Percentiles rank a stretch among this genome's conserved stretches.
Conservation (phyloP, 2,329 filamentous ascomycete genomes). For the Calonectria fujianensis region DNA sequence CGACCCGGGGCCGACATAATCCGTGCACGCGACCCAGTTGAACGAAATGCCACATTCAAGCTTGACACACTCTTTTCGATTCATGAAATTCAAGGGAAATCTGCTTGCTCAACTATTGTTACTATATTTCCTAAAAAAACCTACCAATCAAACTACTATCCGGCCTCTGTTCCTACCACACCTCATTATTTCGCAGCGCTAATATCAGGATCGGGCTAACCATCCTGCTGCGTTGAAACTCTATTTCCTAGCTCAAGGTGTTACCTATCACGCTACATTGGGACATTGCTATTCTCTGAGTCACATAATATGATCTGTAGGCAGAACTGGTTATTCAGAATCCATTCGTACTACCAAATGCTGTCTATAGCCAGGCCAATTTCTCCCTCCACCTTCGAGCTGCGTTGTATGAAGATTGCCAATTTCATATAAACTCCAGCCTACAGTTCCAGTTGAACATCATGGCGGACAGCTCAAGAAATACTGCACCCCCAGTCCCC, state of each 20-base stretch:
- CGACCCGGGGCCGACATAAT: slow-evolving; percentile 30
- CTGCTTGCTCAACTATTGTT: not conserved
- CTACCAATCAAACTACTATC: not conserved
- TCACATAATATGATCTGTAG: not conserved
- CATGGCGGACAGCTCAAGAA: not conserved
- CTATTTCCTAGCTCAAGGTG: not conserved
- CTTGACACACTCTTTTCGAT: not conserved
- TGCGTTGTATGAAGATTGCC: not conserved
- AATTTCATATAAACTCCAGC: not conserved
- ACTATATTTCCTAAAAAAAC: not conserved
- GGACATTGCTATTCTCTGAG: not conserved
- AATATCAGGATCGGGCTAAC: not conserved
- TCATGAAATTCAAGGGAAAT: not conserved
- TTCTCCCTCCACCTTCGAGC: not conserved
- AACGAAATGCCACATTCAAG: not conserved
- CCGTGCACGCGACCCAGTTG: slow-evolving; percentile 15
- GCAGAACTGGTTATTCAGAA: not conserved
- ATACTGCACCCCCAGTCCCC: not conserved
- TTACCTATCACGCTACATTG: not conserved
- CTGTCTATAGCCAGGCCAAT: not conserved
- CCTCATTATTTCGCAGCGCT: not conserved
- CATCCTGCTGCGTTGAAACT: not conserved
- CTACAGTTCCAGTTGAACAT: too few species aligned
- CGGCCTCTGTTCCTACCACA: not conserved
- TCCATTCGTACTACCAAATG: not conserved